Base-by-base conservation (phyloP, 257 asterid genomes). In the Agastache rugosa region DNA sequence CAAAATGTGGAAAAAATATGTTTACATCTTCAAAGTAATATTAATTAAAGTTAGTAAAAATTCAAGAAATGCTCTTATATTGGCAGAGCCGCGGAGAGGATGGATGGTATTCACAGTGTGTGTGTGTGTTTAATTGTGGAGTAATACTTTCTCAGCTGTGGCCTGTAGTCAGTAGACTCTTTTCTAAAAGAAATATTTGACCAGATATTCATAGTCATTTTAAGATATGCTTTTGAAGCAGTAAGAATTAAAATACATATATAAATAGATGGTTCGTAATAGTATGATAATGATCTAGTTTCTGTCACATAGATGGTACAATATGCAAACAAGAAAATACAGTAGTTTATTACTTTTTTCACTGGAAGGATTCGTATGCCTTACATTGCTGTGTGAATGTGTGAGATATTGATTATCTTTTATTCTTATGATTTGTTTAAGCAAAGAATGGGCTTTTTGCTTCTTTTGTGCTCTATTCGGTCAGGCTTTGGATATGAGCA, bases 311-410 rank as follows among this genome's bases (percentile, higher is more conserved):
- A 8, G 35, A 31, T 31, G 5, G 35, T 6, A 31, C 35, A 31
- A 31, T 31, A 31, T 31, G 35, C 5, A n/a, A n/a, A n/a, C n/a
- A n/a, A 31, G 35, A 31, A 31, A 31, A 31, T 6, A 31, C 5
- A 31, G 35, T 31, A 31, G 35, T 31, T 31, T 31, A 31, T 31
- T 31, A 6, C 35, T 54, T 56, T 39, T 71, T 12, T 39, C 3
- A 35, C 2, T 55, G 51, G 15, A 29, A 69, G 29, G n/a, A 34
- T 50, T n/a, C n/a, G 39, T 37, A 48, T 34, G 54, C 34, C 54
- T 65, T 42, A 19, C 53, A n/a, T 65, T 44, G 56, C 29, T 16
- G 22, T 45, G 45, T 48, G 71, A 68, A 44, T 58, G 47, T 41
- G 60, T 22, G 45, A 37, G 45, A 34, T 31, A 20, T 20, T n/a